Evolutionary conservation across 2,329 filamentous ascomycete species (phyloP), one percentile per base, ranked within the genome.

Genomic region (Samsoniella hepiali): DNA sequence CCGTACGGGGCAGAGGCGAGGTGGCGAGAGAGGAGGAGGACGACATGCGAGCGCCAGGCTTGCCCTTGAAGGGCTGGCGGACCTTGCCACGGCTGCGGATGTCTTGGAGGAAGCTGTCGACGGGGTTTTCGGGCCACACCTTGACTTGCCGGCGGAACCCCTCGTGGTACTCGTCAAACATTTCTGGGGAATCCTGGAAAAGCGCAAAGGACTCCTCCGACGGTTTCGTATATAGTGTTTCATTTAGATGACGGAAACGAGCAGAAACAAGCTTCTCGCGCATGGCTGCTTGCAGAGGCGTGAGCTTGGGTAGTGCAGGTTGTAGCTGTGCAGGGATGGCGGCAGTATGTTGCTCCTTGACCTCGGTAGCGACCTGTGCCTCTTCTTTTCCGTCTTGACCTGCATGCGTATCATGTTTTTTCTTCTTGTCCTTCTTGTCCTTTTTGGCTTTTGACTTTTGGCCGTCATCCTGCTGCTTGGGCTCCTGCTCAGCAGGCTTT

Each of bases 81-180:
- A 86, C 77, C 55, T 82, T 84, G 27, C 84, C 91, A n/a, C 94
- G 86, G 17, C 77, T 73, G 63, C 87, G 82, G 67, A 98, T 87
- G 58, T 89, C 84, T 34, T 79, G 73, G 67, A 97, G 88, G 78
- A 96, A 98, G 64, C 85, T 86, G 74, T 97, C 91, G 54, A 99
- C 92, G 0, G 95, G 95, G 77, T 99, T 99, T 72, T 94, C 91
- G 8, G 95, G 95, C 95, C 95, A 99, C 2, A 93, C 90, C 72
- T 91, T 89, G 64, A 98, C 95, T 78, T 99, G 95, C 60, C 93
- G 91, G 1, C 93, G 90, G 82, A 99, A 99, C 40, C 95, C 95
- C 65, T 93, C 89, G 78, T 99, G 95, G 77, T 99, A 99, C 77
- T 98, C 93, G 69, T 87, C 84, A 78, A 98, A 99, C 84, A 98